Evolutionary conservation across 495 filamentous ascomycete genomes (phyloP), one percentile per base, ranked within the genome.

Genomic region (Penicillium salamii): DNA sequence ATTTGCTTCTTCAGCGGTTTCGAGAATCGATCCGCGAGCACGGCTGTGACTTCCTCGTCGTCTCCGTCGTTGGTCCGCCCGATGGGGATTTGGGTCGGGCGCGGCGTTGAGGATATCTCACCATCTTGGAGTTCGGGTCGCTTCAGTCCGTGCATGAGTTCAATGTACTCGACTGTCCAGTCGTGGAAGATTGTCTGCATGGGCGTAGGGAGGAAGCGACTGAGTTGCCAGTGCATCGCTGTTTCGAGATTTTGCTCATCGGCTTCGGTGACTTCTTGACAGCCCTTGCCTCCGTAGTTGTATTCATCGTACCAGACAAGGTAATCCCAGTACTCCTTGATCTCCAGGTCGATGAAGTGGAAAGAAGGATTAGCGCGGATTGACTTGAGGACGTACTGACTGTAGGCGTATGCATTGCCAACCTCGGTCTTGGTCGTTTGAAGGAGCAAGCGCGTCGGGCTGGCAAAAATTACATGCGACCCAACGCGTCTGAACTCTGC

Each of bases 321-420:
- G 66, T 97, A 97, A 62, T 99, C 93, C 93, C 93, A 99, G 65
- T 97, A 99, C 65, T 99, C 93, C 57, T 91, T 96, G 64, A 99
- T 95, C 55, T 97, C 89, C 8, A 99, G 78, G 56, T 99, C 95
- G 40, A 99, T 84, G 68, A 99, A 99, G 64, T 95, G 87, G 75
- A 99, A 99, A 0, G 95, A 79, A 0, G 93, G 91, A 59, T 96
- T 97, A 18, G 84, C 84, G 59, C 93, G 88, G 66, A 99, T 95
- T 14, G 91, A 92, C 72, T 96, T 96, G 50, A 97, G 73, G 39
- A 97, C 95, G 68, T 97, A 99, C 63, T 97, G 88, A 51, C 88
- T 88, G 69, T 97, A 99, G 12, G 95, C 91, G 53, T 87, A 97
- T 0, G 95, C 95, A 66, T 97, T 99, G 37, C 91, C 95, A 2